Conservation (phyloP, 2,329 filamentous ascomycete genomes). For the Blastomyces gilchristii region DNA sequence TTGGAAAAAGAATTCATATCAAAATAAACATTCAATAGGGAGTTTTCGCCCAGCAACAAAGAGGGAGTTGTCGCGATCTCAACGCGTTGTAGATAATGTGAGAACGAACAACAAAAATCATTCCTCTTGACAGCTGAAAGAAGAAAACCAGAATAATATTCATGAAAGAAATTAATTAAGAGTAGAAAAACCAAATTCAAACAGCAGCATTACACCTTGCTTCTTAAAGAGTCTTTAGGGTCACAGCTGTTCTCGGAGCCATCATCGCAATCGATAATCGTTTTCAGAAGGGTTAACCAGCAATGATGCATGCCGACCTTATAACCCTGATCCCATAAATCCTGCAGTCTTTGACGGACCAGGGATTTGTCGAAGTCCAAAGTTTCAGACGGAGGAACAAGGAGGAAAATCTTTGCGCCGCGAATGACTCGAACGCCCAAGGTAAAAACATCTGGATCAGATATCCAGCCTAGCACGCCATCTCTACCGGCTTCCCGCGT, state of each 20-base stretch:
- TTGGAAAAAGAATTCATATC: not conserved
- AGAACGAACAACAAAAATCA: not conserved
- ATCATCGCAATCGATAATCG: not conserved
- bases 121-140: not conserved
- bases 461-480: slow-evolving; percentile 62
- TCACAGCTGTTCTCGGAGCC: not conserved
- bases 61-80: not conserved
- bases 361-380: slow-evolving; percentile 14
- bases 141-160: not conserved
- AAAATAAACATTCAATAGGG: not conserved
- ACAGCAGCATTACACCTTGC: not conserved
- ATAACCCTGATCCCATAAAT: slow-evolving; percentile 20
- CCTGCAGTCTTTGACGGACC: slow-evolving; percentile 20
- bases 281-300: slow-evolving; percentile 19
- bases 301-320: slow-evolving; percentile 23
- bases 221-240: not conserved
- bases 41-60: not conserved
- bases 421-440: slow-evolving; percentile 32
- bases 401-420: slow-evolving; percentile 28
- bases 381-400: slow-evolving; percentile 14
- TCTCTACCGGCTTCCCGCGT: slow-evolving; percentile 38
- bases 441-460: slow-evolving; percentile 55
- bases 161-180: not conserved
- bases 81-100: not conserved
- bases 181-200: not conserved